Evolutionary conservation across 2,329 filamentous ascomycete species (phyloP).

Genomic region (Exophiala alcalophila): DNA sequence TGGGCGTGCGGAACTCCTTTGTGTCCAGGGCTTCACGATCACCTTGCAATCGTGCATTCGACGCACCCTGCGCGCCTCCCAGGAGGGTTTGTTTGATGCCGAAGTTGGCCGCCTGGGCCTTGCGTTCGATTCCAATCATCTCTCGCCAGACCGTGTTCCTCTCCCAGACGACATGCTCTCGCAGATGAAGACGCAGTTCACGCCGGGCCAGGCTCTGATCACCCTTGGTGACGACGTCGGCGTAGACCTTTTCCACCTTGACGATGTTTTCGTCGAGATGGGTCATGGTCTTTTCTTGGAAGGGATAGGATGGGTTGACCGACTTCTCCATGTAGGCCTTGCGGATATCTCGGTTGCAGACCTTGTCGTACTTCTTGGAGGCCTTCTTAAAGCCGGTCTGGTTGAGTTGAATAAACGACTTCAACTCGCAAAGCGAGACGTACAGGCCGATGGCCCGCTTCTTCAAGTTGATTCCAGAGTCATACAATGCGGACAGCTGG

Average conservation of each 20-base stretch:
- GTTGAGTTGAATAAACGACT: slow-evolving; percentile 94
- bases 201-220: slow-evolving; percentile 73
- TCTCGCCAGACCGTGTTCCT: slow-evolving; percentile 98
- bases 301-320: slow-evolving; percentile 78
- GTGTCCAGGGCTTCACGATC: slow-evolving; percentile 63
- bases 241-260: slow-evolving; percentile 75
- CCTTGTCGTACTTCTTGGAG: slow-evolving; percentile 98
- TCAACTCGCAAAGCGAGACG: slow-evolving; percentile 89
- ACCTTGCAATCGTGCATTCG: slow-evolving; percentile 72
- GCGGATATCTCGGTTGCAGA: slow-evolving; percentile 76
- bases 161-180: slow-evolving; percentile 98
- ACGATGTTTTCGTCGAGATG: slow-evolving; percentile 68
- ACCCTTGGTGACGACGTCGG: slow-evolving; percentile 76
- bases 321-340: slow-evolving; percentile 68
- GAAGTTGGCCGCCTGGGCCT: slow-evolving; percentile 89
- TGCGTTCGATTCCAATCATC: slow-evolving; percentile 95
- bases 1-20: slow-evolving; percentile 72
- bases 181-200: slow-evolving; percentile 82
- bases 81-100: slow-evolving; percentile 75
- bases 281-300: slow-evolving; percentile 68
- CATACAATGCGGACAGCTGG: slow-evolving; percentile 67
- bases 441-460: slow-evolving; percentile 85
- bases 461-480: slow-evolving; percentile 79
- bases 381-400: slow-evolving; percentile 95
- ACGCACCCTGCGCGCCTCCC: slow-evolving; percentile 67